phyloP scores from a whole-genome alignment of 345 rosid species.

The Punica granatum region DNA sequence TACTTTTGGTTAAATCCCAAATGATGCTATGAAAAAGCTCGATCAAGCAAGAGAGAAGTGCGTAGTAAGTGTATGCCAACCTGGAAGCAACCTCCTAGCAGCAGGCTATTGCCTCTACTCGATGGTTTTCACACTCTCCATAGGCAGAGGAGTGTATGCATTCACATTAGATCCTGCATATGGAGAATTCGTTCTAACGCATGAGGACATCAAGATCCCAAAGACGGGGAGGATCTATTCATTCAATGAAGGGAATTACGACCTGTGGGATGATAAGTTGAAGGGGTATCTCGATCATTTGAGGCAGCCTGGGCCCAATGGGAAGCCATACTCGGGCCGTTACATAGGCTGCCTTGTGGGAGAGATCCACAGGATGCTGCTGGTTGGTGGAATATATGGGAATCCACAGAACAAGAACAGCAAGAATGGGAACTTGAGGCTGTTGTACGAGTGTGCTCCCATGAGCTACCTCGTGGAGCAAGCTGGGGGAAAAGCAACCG shows the following conservation, averaged over 20 bases:
- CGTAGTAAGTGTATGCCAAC: slow-evolving; percentile 27
- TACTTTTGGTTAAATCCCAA: neutral
- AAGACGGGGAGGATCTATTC: slow-evolving; percentile 22
- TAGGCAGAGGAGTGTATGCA: slow-evolving; percentile 25
- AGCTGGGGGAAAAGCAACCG: slow-evolving; percentile 34
- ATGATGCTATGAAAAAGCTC: slow-evolving; percentile 10
- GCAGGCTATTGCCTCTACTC: slow-evolving; percentile 33
- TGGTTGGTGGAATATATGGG: slow-evolving; percentile 27
- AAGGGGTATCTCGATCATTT: slow-evolving; percentile 24
- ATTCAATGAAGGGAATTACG: slow-evolving; percentile 30
- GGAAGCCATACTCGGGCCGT: slow-evolving; percentile 28
- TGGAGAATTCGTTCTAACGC: slow-evolving; percentile 28
- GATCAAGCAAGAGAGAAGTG: slow-evolving; percentile 25
- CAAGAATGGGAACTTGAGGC: slow-evolving; percentile 29
- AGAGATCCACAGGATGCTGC: slow-evolving; percentile 31
- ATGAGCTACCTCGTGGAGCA: slow-evolving; percentile 34
- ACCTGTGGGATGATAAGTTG: slow-evolving; percentile 28
- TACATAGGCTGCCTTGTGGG: slow-evolving; percentile 32
- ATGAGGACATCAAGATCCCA: slow-evolving; percentile 29
- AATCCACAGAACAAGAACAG: slow-evolving; percentile 25
- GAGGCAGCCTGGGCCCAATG: slow-evolving; percentile 24
- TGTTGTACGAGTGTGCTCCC: slow-evolving; percentile 33
- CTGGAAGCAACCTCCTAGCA: slow-evolving; percentile 27
- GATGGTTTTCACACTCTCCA: slow-evolving; percentile 26
- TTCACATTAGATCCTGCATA: slow-evolving; percentile 28